Evolutionary conservation across 352 stramenopile genomes (phyloP).

Genomic region (Lagenidium sp.): DNA sequence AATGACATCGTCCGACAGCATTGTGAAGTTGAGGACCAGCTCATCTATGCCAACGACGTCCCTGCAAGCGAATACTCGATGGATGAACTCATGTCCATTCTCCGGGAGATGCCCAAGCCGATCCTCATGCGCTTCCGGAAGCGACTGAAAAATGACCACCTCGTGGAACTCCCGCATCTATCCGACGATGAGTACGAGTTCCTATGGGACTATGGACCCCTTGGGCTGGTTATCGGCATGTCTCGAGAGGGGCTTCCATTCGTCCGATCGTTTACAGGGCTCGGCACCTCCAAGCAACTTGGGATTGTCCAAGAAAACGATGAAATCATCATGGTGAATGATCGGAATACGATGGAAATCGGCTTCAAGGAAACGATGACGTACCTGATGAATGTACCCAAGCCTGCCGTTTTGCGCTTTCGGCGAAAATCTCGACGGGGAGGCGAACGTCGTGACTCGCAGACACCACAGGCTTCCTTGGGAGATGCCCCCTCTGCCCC

Average conservation of each 20-base stretch:
- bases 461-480: too few species aligned
- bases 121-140: constrained; percentile 70
- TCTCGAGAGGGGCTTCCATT: constrained; percentile 46
- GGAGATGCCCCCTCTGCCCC: too few species aligned
- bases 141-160: constrained; percentile 33
- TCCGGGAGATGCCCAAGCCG: constrained; percentile 71
- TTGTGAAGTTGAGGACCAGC: constrained; percentile 47
- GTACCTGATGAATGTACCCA: constrained; percentile 81
- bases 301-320: constrained; percentile 61
- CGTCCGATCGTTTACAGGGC: constrained; percentile 75
- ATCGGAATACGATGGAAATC: constrained; percentile 29
- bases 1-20: constrained; percentile 34
- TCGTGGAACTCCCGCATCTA: constrained; percentile 40
- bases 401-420: constrained; percentile 72
- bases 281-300: constrained; percentile 64
- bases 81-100: constrained; percentile 58
- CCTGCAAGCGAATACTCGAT: constrained; percentile 64
- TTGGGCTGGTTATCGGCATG: constrained; percentile 65
- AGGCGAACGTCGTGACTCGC: too few species aligned
- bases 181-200: constrained; percentile 74
- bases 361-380: constrained; percentile 78
- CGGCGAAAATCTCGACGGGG: too few species aligned
- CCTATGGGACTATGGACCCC: constrained; percentile 68
- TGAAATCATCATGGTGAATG: constrained; percentile 79
- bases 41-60: constrained; percentile 78